Conservation (phyloP, 768 basidiomycete genomes). For the Kwoniella bestiolae region DNA sequence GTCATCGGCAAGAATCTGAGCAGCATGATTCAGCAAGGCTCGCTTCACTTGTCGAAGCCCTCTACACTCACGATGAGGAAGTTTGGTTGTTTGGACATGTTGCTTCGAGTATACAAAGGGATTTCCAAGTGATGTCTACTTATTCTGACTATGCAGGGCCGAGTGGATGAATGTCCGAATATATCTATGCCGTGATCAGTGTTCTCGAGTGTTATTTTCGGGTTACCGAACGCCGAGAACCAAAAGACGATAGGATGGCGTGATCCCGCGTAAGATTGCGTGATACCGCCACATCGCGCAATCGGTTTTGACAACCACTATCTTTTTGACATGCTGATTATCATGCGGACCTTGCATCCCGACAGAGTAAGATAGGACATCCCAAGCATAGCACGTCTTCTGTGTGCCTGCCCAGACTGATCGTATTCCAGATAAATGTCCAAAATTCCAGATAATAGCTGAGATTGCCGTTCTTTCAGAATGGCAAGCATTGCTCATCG, state of each 20-base stretch:
- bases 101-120: conserved; percentile 1
- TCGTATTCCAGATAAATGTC: conserved; percentile 5
- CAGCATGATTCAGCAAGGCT: background rate
- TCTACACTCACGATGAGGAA: conserved; percentile 35
- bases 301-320: background rate
- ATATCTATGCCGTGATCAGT: background rate
- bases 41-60: background rate
- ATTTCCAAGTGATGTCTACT: too few species aligned
- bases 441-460: background rate
- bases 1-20: conserved; percentile 15
- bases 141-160: too few species aligned
- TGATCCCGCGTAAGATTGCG: conserved; percentile 4
- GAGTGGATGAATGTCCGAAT: too few species aligned
- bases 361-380: background rate
- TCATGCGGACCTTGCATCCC: background rate
- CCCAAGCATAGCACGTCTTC: too few species aligned
- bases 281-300: conserved; percentile 5
- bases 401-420: background rate
- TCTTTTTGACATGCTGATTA: too few species aligned
- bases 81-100: conserved; percentile 35
- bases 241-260: too few species aligned
- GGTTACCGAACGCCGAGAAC: background rate
- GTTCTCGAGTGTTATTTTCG: background rate
- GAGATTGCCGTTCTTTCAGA: background rate
- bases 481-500: background rate